These are phyloP conservation scores for Hyaloscypha hepaticicola DNA, from an alignment of 495 filamentous ascomycete species.

Conservation along the genomic window DNA sequence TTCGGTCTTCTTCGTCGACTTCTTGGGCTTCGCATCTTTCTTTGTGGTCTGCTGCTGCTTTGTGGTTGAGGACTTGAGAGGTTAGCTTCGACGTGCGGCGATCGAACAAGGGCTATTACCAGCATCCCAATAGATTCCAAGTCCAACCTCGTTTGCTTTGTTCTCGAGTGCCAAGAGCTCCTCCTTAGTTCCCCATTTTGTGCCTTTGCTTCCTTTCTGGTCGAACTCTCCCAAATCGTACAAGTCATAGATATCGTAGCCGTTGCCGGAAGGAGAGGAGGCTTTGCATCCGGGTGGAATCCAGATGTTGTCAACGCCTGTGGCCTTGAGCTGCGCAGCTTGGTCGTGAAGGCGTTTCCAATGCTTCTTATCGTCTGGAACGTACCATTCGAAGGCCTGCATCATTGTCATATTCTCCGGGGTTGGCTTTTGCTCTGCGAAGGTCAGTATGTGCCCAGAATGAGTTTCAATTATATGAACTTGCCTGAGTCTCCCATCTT, in stretches of 20 bases:
- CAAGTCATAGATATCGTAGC: slow-evolving; percentile 77
- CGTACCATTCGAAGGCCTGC: slow-evolving; percentile 76
- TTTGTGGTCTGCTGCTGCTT: slow-evolving; percentile 63
- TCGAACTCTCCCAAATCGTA: slow-evolving; percentile 78
- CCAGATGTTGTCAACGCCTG: slow-evolving; percentile 69
- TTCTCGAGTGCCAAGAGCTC: slow-evolving; percentile 56
- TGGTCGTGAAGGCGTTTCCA: slow-evolving; percentile 58
- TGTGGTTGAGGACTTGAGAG: slow-evolving; percentile 66
- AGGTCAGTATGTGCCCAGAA: background rate
- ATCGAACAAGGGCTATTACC: slow-evolving; percentile 9
- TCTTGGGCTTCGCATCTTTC: slow-evolving; percentile 60
- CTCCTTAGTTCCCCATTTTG: slow-evolving; percentile 70
- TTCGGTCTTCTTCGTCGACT: slow-evolving; percentile 60
- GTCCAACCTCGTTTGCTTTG: slow-evolving; percentile 49
- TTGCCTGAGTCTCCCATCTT: slow-evolving; percentile 21
- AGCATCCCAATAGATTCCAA: slow-evolving; percentile 71
- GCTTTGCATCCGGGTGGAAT: slow-evolving; percentile 75
- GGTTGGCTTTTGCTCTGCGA: slow-evolving; percentile 32
- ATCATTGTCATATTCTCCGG: slow-evolving; percentile 62
- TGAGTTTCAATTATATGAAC: background rate
- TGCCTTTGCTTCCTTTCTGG: slow-evolving; percentile 62
- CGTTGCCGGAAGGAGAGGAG: slow-evolving; percentile 59
- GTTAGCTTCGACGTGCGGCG: slow-evolving; percentile 3
- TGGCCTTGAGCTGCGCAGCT: slow-evolving; percentile 53
- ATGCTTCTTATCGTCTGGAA: slow-evolving; percentile 61